Percentiles rank a stretch among this genome's conserved stretches.
Evolutionary conservation across 495 filamentous ascomycete genomes (phyloP).

Genomic region (Hyphodiscus hymeniophilus): DNA sequence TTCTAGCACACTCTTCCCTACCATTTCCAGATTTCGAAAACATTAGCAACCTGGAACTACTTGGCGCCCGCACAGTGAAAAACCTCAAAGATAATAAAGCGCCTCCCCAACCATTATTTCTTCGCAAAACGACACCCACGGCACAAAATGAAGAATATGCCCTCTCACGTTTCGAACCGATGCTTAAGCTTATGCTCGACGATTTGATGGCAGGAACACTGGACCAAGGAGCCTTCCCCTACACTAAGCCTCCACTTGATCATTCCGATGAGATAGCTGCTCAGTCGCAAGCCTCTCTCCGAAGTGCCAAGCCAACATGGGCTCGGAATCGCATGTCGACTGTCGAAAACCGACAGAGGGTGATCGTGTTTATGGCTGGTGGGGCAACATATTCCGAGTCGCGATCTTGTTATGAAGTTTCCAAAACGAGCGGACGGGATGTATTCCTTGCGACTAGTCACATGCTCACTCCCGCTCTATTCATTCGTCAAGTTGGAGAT

Average conservation of each 20-base stretch:
- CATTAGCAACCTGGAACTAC: slow-evolving; percentile 69
- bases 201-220: slow-evolving; percentile 56
- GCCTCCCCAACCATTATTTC: slow-evolving; percentile 57
- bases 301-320: slow-evolving; percentile 88
- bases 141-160: slow-evolving; percentile 52
- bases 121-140: slow-evolving; percentile 44
- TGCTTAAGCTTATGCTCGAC: slow-evolving; percentile 74
- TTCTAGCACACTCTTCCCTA: slow-evolving; percentile 77
- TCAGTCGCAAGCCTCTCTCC: slow-evolving; percentile 68
- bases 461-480: slow-evolving; percentile 77
- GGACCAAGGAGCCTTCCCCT: slow-evolving; percentile 70
- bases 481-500: slow-evolving; percentile 72
- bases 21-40: slow-evolving; percentile 62
- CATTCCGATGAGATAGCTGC: slow-evolving; percentile 45
- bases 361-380: slow-evolving; percentile 94
- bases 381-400: slow-evolving; percentile 90
- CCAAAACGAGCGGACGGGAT: slow-evolving; percentile 60
- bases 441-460: slow-evolving; percentile 88
- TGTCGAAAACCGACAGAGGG: slow-evolving; percentile 76
- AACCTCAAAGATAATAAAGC: slow-evolving; percentile 68
- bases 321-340: slow-evolving; percentile 68
- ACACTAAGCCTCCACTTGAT: slow-evolving; percentile 64
- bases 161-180: slow-evolving; percentile 61
- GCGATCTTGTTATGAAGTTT: slow-evolving; percentile 82
- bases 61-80: slow-evolving; percentile 70